Evolutionary conservation across 129 eudicot species (phyloP), one percentile per base, ranked within the genome.

Genomic region (Tagetes patula): DNA sequence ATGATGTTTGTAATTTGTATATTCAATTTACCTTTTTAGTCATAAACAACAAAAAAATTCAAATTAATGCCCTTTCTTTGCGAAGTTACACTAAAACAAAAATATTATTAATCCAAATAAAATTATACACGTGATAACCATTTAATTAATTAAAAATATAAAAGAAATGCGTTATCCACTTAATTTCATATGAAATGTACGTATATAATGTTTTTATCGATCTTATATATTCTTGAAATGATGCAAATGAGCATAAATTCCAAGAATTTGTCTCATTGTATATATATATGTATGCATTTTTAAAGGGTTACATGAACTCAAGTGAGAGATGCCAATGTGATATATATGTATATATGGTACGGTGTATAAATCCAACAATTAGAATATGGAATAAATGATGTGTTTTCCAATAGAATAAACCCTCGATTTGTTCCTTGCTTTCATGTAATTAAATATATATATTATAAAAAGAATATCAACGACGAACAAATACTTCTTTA

Each of bases 311-410:
- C 14, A 59, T 32, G 9, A 59, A 59, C 9, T 59, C 64, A 3
- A 59, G 40, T n/a, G 11, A 32, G 65, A 59, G 65, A 59, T 59
- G 65, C 65, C 65, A 33, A 59, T 33, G 65, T 59, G 65, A 8
- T 59, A 59, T 59, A 8, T 1, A 20, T 20, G 48, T 20, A 20
- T 20, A 10, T 12, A 50, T 13, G 65, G 65, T 58, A 59, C 20
- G 65, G 20, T 59, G 40, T 32, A 33, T 32, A 6, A 59, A 59
- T 33, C 39, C 65, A 59, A 59, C 65, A 59, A 11, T 59, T 9
- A 40, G 65, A 59, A 59, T 59, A 33, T 59, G 11, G 65, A 59
- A 59, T 33, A 59, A 6, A 59, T 59, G 65, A 59, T 32, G 41
- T 59, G 65, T 59, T 59, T 59, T 59, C 65, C 65, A 59, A 32